Percentiles rank a stretch among this genome's conserved stretches.
Evolutionary conservation across 225 moss, liverwort and hornwort species (phyloP).

Genomic region (Pseudisothecium myosuroides): DNA sequence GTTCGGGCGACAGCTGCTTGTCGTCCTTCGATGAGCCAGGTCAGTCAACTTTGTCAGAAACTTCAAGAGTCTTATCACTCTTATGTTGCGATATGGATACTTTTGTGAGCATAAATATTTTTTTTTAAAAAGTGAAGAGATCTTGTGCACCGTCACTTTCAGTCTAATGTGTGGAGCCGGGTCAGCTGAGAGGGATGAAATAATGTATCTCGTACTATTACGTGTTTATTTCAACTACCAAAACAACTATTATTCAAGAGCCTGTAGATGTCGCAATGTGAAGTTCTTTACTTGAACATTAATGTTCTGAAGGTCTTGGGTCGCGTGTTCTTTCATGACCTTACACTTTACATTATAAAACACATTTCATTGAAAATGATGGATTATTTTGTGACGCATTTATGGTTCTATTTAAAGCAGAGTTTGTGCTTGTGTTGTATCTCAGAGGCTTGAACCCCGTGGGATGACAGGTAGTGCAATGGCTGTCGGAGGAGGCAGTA

Average conservation of each 20-base stretch:
- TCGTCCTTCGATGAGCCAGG: slow-evolving; percentile 56
- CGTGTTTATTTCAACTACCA: background rate
- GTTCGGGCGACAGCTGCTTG: slow-evolving; percentile 41
- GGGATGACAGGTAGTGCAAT: slow-evolving; percentile 30
- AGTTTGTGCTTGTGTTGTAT: background rate
- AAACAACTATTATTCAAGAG: background rate
- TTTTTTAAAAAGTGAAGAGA: background rate
- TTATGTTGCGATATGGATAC: background rate
- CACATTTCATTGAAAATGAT: background rate
- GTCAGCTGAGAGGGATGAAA: background rate
- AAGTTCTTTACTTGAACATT: background rate
- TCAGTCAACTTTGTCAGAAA: background rate
- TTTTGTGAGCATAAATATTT: background rate
- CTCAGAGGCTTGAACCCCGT: background rate
- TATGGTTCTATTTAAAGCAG: background rate
- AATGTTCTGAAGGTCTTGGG: background rate
- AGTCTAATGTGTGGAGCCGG: background rate
- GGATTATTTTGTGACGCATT: background rate
- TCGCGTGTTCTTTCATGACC: background rate
- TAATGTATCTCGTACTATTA: background rate
- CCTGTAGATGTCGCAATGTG: background rate
- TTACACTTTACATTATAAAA: background rate
- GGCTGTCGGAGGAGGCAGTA: slow-evolving; percentile 22
- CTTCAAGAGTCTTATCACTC: background rate
- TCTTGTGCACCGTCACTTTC: background rate